These are phyloP conservation scores for Diplogelasinospora grovesii DNA, from an alignment of 495 filamentous ascomycete genomes.

Conservation along the genomic window DNA sequence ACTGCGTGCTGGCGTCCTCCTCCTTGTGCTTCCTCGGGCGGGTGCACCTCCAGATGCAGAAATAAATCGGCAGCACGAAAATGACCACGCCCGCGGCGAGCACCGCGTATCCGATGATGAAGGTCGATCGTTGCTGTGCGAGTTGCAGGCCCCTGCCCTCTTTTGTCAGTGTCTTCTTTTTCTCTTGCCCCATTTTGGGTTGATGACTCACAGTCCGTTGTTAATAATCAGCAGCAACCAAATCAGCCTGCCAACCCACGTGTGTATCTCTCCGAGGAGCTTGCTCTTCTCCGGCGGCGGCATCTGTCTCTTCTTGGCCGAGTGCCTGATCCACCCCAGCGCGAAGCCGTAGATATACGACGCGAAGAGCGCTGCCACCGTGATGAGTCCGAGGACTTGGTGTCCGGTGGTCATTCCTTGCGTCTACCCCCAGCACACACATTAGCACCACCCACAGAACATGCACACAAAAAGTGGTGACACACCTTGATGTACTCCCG, in stretches of 20 bases:
- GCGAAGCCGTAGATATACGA: conserved; percentile 44
- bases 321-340: conserved; percentile 43
- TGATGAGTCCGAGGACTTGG: conserved; percentile 52
- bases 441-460: neutral
- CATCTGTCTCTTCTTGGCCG: conserved; percentile 36
- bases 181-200: neutral
- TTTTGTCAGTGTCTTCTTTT: too few relatives aligned
- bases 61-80: conserved; percentile 17
- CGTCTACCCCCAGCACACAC: conserved; percentile 26
- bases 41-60: conserved; percentile 20
- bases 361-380: conserved; percentile 39
- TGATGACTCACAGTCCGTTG: conserved; percentile 21
- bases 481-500: conserved; percentile 45
- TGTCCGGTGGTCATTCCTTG: conserved; percentile 47
- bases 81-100: conserved; percentile 16
- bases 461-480: conserved; percentile 1
- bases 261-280: conserved; percentile 12
- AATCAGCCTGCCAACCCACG: conserved; percentile 16
- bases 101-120: conserved; percentile 24
- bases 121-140: conserved; percentile 7
- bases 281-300: conserved; percentile 5
- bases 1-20: conserved; percentile 15
- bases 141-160: conserved; percentile 24
- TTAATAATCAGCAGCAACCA: conserved; percentile 27
- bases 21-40: conserved; percentile 8